Percentiles rank a stretch among this genome's conserved stretches.
Conservation (phyloP, 106 monocot genomes). For the Allium sativum region DNA sequence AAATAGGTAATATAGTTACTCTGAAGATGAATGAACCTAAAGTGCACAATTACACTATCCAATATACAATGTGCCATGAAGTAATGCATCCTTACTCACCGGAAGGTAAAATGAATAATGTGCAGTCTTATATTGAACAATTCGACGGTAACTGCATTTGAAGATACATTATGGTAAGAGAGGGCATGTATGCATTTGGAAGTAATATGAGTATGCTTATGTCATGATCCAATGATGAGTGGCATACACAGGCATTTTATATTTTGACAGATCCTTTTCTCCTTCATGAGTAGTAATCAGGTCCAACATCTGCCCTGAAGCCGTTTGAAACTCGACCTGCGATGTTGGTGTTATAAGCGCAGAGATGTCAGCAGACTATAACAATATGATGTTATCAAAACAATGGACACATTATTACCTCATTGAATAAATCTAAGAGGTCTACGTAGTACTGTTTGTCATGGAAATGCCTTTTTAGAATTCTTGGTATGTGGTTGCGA, state of each 20-base stretch:
- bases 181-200: neutral
- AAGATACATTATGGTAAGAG: neutral
- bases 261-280: conserved; percentile 81
- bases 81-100: conserved; percentile 33
- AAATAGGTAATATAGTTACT: neutral
- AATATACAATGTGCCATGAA: no score
- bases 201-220: neutral
- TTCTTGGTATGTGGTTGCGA: conserved; percentile 79
- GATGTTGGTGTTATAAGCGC: conserved; percentile 1
- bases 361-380: neutral
- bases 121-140: conserved; percentile 97
- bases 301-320: conserved; percentile 95
- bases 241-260: conserved; percentile 80
- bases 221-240: neutral
- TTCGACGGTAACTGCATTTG: conserved; percentile 57
- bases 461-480: conserved; percentile 71
- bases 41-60: no score
- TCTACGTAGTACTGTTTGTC: conserved; percentile 77
- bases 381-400: neutral
- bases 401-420: conserved; percentile 32
- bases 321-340: conserved; percentile 93
- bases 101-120: conserved; percentile 99
- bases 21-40: neutral
- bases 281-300: conserved; percentile 92
- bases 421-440: conserved; percentile 93